Evolutionary conservation across 2,329 filamentous ascomycete genomes (phyloP).

Genomic region (Sarocladiaceae sp.): DNA sequence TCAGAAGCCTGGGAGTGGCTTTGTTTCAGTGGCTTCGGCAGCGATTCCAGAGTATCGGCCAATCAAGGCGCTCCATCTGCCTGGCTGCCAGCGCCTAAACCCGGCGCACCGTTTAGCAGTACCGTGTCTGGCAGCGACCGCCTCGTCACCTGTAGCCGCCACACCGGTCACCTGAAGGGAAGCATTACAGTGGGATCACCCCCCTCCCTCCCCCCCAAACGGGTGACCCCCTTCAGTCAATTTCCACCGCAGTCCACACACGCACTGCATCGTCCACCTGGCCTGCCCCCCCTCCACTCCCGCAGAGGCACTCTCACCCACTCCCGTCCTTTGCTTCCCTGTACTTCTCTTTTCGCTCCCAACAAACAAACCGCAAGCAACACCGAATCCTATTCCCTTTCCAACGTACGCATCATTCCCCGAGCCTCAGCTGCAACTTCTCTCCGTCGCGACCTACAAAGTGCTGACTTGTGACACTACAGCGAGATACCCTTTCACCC

Average conservation of each 20-base stretch:
- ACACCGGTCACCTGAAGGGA: background rate
- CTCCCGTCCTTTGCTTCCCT: slow-evolving; percentile 9
- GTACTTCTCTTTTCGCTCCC: slow-evolving; percentile 8
- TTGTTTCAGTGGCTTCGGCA: slow-evolving; percentile 1
- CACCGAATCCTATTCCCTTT: background rate
- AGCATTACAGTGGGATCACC: slow-evolving; percentile 2
- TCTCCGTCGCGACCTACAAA: background rate
- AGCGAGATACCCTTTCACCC: slow-evolving; percentile 7
- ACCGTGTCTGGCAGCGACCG: no score
- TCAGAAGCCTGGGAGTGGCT: no score
- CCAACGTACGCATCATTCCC: background rate
- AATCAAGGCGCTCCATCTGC: slow-evolving; percentile 1
- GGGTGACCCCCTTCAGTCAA: slow-evolving; percentile 10
- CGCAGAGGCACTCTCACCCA: slow-evolving; percentile 2
- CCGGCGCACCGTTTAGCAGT: no score
- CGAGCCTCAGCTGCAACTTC: background rate
- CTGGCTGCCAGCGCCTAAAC: no score
- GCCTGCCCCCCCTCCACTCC: slow-evolving; percentile 7
- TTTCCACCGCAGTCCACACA: slow-evolving; percentile 9
- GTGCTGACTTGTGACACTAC: background rate
- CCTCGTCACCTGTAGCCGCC: background rate
- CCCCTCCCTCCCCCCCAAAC: background rate
- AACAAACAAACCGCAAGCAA: slow-evolving; percentile 6
- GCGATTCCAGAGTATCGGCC: background rate
- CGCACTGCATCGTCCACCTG: slow-evolving; percentile 8